A percentile compares a stretch with the other conserved stretches of the same genome.
Evolutionary conservation across 2,329 filamentous ascomycete species (phyloP).

Genomic region (Setomelanomma holmii): DNA sequence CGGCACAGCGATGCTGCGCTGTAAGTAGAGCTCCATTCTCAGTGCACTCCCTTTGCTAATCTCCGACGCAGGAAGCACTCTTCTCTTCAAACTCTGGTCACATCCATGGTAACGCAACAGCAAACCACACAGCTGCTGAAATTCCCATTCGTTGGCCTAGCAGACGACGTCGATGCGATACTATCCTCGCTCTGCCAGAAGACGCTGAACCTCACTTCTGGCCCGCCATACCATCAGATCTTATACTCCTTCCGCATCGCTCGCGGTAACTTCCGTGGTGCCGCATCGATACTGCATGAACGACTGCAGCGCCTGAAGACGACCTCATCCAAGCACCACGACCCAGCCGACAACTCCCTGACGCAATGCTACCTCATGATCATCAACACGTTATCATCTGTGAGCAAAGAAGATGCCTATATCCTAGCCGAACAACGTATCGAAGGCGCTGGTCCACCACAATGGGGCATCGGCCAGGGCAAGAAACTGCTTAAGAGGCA

Average conservation of each 20-base stretch:
- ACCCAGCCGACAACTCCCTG: constrained; percentile 61
- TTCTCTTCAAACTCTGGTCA: constrained; percentile 71
- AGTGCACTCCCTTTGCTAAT: background rate
- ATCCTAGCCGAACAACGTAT: constrained; percentile 65
- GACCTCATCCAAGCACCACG: constrained; percentile 47
- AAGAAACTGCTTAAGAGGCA: constrained; percentile 65
- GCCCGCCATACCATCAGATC: constrained; percentile 81
- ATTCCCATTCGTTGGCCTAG: constrained; percentile 80
- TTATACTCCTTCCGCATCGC: constrained; percentile 90
- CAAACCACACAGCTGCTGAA: constrained; percentile 63
- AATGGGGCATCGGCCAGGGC: constrained; percentile 40
- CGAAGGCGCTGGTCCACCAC: constrained; percentile 45
- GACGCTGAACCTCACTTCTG: constrained; percentile 67
- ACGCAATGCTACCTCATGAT: constrained; percentile 84
- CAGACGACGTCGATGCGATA: constrained; percentile 79
- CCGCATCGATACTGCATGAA: constrained; percentile 64
- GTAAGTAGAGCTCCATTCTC: constrained; percentile 34
- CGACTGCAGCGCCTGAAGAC: constrained; percentile 60
- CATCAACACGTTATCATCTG: constrained; percentile 90
- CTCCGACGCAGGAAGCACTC: constrained; percentile 63
- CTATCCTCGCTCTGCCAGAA: constrained; percentile 75
- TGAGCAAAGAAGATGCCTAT: constrained; percentile 83
- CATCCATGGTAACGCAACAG: constrained; percentile 40
- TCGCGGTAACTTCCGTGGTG: constrained; percentile 84
- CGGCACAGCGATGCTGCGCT: constrained; percentile 75